Evolutionary conservation across 2,329 filamentous ascomycete genomes (phyloP).

Genomic region (Stagonosporopsis rhizophila): DNA sequence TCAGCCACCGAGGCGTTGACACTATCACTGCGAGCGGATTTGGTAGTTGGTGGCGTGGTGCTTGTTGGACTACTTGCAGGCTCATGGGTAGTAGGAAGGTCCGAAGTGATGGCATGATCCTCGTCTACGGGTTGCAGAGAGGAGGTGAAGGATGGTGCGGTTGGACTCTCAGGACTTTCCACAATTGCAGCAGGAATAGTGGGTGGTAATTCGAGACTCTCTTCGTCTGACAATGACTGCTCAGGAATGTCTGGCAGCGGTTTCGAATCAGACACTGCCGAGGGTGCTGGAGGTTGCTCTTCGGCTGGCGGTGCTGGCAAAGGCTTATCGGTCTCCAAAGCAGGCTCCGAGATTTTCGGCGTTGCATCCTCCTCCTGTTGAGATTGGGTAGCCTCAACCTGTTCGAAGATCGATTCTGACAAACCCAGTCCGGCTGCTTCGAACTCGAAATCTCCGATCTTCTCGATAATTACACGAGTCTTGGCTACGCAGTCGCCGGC

Average conservation of each 20-base stretch:
- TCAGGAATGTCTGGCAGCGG: slow-evolving; percentile 70
- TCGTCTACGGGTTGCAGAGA: slow-evolving; percentile 49
- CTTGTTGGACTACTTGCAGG: slow-evolving; percentile 48
- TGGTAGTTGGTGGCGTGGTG: slow-evolving; percentile 37
- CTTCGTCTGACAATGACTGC: slow-evolving; percentile 45
- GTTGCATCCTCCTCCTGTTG: slow-evolving; percentile 22
- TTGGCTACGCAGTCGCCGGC: slow-evolving; percentile 91
- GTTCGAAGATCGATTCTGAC: slow-evolving; percentile 45
- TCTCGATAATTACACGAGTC: slow-evolving; percentile 83
- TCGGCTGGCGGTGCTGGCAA: slow-evolving; percentile 47
- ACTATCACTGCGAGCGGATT: slow-evolving; percentile 60
- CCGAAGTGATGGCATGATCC: slow-evolving; percentile 33
- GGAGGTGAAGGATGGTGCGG: slow-evolving; percentile 52
- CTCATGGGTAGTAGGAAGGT: slow-evolving; percentile 23
- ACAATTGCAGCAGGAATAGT: slow-evolving; percentile 30
- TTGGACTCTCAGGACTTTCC: slow-evolving; percentile 36
- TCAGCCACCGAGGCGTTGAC: slow-evolving; percentile 78
- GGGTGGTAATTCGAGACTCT: slow-evolving; percentile 34
- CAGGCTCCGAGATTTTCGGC: slow-evolving; percentile 23
- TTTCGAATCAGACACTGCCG: slow-evolving; percentile 65
- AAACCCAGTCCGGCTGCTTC: slow-evolving; percentile 55
- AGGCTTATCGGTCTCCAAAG: slow-evolving; percentile 46
- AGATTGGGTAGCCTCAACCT: slow-evolving; percentile 11
- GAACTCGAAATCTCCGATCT: slow-evolving; percentile 89
- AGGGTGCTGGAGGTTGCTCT: slow-evolving; percentile 51